Evolutionary conservation across 805 yeast species (phyloP), one percentile per base, ranked within the genome.

Genomic region (Lachancea sp.): DNA sequence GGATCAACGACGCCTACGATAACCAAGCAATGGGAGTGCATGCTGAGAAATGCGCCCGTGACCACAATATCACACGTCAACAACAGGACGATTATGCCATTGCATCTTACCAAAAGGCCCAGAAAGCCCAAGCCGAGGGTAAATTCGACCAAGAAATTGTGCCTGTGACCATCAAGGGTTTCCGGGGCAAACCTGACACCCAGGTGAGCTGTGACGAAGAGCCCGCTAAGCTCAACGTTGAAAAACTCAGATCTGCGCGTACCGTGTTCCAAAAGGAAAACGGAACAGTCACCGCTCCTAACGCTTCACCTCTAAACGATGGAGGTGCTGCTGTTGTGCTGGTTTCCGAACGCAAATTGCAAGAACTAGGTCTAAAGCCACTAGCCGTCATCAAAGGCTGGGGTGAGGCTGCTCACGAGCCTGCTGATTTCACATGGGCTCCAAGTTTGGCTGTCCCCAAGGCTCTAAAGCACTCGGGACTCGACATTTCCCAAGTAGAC

Each of bases 331-430:
- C 98, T 41, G 79, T 93, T 32, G 73, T 93, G 37, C 75, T 93
- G 55, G 93, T 88, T 42, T 85, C 95, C 48, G 97, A 79, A 63
- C 71, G 71, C 51, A 89, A 90, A 73, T 75, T 90, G 58, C 79
- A 80, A 65, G 96, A 90, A 75, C 78, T 89, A 57, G 83, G 84
- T 38, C 72, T 93, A 62, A 88, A 74, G 65, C 99, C 99, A 52
- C 65, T 93, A 51, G 98, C 96, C 49, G 80, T 81, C 67, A 82
- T 93, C 58, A 65, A 77, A 44, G 95, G 96, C 49, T 91, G 96
- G 95, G 99, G 95, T 69, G 99, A 93, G 66, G 98, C 98, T 60
- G 99, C 95, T 46, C 90, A 88, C 66, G 80, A 81, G 36, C 99
- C 99, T 54, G 77, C 84, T 57, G 95, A 90, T 71, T 93, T 93